Base-by-base conservation (phyloP, 2,329 filamentous ascomycete species). In the Alternaria burnsii region DNA sequence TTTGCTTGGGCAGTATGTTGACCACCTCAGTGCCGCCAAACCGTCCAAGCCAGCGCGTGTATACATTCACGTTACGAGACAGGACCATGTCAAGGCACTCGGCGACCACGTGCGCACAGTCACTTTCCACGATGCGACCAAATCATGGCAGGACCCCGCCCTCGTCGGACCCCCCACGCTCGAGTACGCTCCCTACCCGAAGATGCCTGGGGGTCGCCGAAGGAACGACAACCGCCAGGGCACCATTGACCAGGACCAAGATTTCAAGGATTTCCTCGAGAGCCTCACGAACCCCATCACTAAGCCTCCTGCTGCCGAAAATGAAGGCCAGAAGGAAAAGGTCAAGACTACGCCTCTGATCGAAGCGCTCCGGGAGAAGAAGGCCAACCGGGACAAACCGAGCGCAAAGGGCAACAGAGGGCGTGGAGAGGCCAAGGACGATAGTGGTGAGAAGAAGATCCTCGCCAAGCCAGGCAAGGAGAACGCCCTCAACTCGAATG, bases 211-310 rank as follows among this genome's bases (percentile, higher is more conserved):
- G 60, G 87, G 85, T 36, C 92, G 92, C 76, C 87, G 87, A 51
- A 89, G 93, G 34, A 87, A 88, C 55, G 95, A 99, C 82, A 88
- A 89, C 54, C 89, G 94, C 14, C 92, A 97, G 76, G 95, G 94
- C 54, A 97, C 93, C 3, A 98, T 99, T 68, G 95, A 99, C 71
- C 93, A 97, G 76, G 95, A 99, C 73, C 89, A 92, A 0, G 95
- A 98, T 70, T 99, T 97, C 71, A 96, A 97, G 82, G 88, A 89
- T 26, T 99, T 98, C 76, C 85, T 99, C 8, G 91, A 96, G 76
- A 91, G 87, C 55, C 85, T 98, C 47, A 96, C 94, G 1, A 93
- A 96, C 68, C 87, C 86, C 2, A 83, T 88, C 61, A 79, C 80
- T n/a, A 89, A 86, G 71, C 78, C 86, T 12, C 72, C 81, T 10